Percentiles rank a stretch among this genome's conserved stretches.
Conservation (phyloP, 106 monocot species). For the Dendrobium nobile region DNA sequence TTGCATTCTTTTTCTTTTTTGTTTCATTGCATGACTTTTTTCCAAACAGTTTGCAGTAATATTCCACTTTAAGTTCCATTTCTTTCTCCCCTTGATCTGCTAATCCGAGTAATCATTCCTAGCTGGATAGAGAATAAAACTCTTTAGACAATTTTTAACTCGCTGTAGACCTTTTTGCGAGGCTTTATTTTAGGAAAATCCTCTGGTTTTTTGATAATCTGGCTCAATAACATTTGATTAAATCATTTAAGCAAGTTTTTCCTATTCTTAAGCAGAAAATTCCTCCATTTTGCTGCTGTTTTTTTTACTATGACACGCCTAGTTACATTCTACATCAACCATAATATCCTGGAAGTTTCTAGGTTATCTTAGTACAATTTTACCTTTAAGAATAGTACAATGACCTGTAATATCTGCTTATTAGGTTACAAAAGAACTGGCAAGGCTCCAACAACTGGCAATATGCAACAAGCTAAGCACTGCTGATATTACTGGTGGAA, state of each 20-base stretch:
- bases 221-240: not conserved
- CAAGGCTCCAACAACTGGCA: slow-evolving; percentile 72
- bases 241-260: not conserved
- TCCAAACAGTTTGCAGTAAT: no score
- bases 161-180: no score
- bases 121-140: no score
- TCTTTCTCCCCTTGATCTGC: no score
- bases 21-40: no score
- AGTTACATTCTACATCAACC: not conserved
- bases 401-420: not conserved
- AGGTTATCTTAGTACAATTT: not conserved
- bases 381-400: not conserved
- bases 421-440: slow-evolving; percentile 83
- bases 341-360: not conserved
- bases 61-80: no score
- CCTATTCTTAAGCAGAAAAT: not conserved
- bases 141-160: no score
- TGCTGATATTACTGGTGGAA: slow-evolving; percentile 75
- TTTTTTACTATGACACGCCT: not conserved
- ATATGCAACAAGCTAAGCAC: slow-evolving; percentile 67
- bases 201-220: not conserved
- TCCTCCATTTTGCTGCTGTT: not conserved
- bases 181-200: not conserved
- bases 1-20: no score
- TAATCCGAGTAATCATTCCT: no score